Percentiles rank a stretch among this genome's conserved stretches.
phyloP scores from a whole-genome alignment of 2,329 filamentous ascomycete genomes.

The Fusarium siculi region DNA sequence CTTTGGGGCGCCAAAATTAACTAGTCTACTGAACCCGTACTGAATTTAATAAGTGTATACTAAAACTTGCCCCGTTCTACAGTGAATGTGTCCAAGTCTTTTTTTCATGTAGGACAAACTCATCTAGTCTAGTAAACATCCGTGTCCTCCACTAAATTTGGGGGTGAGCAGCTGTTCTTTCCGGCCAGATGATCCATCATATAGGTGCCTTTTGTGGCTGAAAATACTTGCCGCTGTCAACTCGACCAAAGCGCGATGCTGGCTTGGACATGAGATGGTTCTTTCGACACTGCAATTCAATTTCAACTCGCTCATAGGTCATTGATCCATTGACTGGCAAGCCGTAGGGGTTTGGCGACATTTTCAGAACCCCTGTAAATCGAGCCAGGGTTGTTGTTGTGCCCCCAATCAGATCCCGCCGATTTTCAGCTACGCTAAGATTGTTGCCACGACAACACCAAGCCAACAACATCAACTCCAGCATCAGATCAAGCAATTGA shows the following conservation, averaged over 20 bases:
- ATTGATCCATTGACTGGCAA: not conserved
- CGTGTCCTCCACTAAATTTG: not conserved
- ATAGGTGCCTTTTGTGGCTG: fast-evolving
- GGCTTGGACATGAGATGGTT: fast-evolving
- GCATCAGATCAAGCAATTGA: not conserved
- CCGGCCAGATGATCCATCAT: fast-evolving
- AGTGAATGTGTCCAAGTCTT: not conserved
- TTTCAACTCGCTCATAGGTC: fast-evolving
- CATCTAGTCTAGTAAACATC: not conserved
- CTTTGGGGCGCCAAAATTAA: not conserved
- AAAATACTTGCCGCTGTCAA: not conserved
- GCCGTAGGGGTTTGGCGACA: not conserved
- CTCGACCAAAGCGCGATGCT: fast-evolving
- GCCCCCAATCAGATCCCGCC: not conserved
- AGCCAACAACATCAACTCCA: not conserved
- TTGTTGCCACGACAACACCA: not conserved
- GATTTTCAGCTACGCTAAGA: not conserved
- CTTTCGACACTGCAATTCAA: not conserved
- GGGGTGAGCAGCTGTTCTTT: fast-evolving
- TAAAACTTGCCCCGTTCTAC: fast-evolving
- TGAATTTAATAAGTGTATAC: fast-evolving
- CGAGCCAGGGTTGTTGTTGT: not conserved
- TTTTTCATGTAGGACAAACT: fast-evolving
- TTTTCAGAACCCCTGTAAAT: not conserved
- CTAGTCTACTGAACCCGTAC: fast-evolving